Base-by-base conservation (phyloP, 116 monocot species). In the Phalaenopsis hybrid region DNA sequence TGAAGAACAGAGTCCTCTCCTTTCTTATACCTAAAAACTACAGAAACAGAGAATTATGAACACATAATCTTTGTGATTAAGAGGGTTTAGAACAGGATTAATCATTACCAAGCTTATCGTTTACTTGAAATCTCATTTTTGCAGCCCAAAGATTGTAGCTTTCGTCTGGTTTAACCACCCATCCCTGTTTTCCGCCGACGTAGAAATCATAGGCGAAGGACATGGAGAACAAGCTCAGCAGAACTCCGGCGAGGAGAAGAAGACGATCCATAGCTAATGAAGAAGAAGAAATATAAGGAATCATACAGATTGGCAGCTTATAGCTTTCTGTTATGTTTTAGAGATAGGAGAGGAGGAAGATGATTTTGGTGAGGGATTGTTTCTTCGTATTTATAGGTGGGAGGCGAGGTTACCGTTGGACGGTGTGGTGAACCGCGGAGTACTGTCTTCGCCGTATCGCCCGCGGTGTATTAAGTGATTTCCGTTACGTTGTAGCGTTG, bases 21-120 rank as follows among this genome's bases (percentile, higher is more conserved):
- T 63, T 63, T 63, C 63, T 63, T 63, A 7, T 63, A 63, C 63
- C 21, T 23, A 63, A 63, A 63, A 63, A 63, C 63, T 63, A 10
- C 63, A 63, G 63, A 23, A 23, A 18, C 18, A 63, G 63, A 63
- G 21, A 16, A 11, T 3, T 2, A 23, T 63, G 21, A 63, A 6
- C 63, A 63, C 63, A 21, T 5, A 23, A 50, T 0, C 9, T 77
- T 13, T 4, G 8, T 6, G 20, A 75, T 15, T 31, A 43, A 49
- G 45, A 76, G n/a, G 10, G 23, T 21, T 76, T 2, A 78, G 51
- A 25, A 16, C 9, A 3, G 76, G 13, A 18, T 8, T 18, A 46
- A 33, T 45, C 3, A 0, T 41, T 86, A 94, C 94, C 88, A 18
- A 94, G 94, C 31, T 44, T 90, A 83, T 94, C 94, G 48, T 89